These are phyloP conservation scores for Paxillus rubicundulus DNA, from an alignment of 768 basidiomycete genomes.

Conservation along the genomic window DNA sequence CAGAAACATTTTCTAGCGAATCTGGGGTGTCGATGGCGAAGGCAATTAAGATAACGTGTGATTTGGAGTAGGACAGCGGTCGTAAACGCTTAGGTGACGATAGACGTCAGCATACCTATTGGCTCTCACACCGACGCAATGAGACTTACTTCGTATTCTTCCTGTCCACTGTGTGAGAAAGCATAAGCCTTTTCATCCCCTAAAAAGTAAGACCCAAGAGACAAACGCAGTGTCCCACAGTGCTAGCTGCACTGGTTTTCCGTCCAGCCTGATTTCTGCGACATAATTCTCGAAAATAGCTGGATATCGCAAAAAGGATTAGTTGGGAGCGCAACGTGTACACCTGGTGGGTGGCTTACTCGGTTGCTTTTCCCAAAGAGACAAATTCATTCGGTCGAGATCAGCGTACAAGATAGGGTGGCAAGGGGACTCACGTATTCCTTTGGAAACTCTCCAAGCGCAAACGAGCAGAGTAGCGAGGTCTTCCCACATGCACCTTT, in stretches of 20 bases:
- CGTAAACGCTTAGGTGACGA: conserved; percentile 67
- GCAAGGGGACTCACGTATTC: conserved; percentile 73
- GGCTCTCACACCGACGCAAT: neutral
- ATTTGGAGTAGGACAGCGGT: conserved; percentile 96
- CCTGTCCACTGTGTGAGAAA: conserved; percentile 72
- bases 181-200: conserved; percentile 3
- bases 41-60: conserved; percentile 97
- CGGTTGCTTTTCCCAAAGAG: conserved; percentile 40
- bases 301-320: conserved; percentile 29
- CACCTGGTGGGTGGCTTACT: conserved; percentile 33
- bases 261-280: conserved; percentile 95
- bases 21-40: conserved; percentile 96
- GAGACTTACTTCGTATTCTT: conserved; percentile 85
- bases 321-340: neutral
- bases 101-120: conserved; percentile 2
- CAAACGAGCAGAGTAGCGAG: conserved; percentile 85
- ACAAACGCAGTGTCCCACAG: conserved; percentile 99
- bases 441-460: conserved; percentile 91
- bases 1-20: conserved; percentile 91
- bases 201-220: neutral
- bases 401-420: conserved; percentile 3
- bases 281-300: conserved; percentile 99
- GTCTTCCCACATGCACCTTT: conserved; percentile 98
- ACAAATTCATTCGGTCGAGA: neutral
- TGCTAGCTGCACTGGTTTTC: conserved; percentile 95